Conservation (phyloP, 176 grass and related monocot genomes). For the Eleusine indica region DNA sequence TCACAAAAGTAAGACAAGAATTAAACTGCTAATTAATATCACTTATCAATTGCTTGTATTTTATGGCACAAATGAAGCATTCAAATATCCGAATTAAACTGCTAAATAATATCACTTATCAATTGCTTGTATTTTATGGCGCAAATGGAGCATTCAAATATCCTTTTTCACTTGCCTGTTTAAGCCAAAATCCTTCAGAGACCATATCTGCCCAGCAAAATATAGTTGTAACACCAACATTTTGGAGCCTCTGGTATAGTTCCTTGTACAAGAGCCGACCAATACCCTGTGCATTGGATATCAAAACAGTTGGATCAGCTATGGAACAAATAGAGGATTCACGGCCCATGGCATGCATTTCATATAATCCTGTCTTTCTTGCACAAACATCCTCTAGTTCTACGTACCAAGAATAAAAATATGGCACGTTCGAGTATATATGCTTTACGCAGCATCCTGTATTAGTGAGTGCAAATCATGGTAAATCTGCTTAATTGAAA, state of each 20-base stretch:
- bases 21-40: slow-evolving; percentile 8
- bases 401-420: neutral
- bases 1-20: neutral
- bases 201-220: slow-evolving; percentile 87
- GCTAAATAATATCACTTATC: neutral
- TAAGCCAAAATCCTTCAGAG: slow-evolving; percentile 93
- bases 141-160: neutral
- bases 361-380: slow-evolving; percentile 15
- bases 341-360: neutral
- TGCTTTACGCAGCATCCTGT: slow-evolving; percentile 2
- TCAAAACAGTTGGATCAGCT: slow-evolving; percentile 24
- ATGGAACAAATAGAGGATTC: neutral
- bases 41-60: neutral
- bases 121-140: neutral
- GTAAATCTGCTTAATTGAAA: slow-evolving; percentile 5
- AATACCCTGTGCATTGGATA: slow-evolving; percentile 64
- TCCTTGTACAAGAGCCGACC: slow-evolving; percentile 72
- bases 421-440: neutral
- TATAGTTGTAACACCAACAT: slow-evolving; percentile 72
- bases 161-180: slow-evolving; percentile 65
- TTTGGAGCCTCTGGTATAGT: slow-evolving; percentile 79
- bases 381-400: neutral
- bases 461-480: neutral
- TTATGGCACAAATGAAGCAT: slow-evolving; percentile 1
- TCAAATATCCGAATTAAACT: neutral